Percentiles rank a stretch among this genome's conserved stretches.
phyloP scores from a whole-genome alignment of 208 protist species.

The Leishmania gerbilli region DNA sequence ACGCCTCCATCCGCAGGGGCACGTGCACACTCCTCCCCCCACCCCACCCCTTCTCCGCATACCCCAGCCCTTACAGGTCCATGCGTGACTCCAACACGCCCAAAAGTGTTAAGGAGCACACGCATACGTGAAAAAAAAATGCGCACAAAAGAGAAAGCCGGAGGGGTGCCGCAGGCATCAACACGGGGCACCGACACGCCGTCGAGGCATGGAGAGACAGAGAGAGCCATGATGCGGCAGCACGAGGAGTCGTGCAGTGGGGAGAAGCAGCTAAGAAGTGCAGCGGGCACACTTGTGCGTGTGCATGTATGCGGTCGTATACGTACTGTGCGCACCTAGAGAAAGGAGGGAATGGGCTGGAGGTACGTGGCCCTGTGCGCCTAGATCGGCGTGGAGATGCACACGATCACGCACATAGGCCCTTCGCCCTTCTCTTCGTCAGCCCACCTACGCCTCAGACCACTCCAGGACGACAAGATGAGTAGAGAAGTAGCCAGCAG shows the following conservation, averaged over 20 bases:
- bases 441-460: constrained; percentile 18
- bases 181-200: neutral
- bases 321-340: neutral
- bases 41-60: too few species aligned
- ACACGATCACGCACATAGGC: neutral
- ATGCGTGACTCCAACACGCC: too few species aligned
- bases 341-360: neutral
- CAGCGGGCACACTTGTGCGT: neutral
- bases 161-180: neutral
- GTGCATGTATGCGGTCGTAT: neutral
- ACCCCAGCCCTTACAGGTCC: too few species aligned
- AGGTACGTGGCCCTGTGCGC: neutral
- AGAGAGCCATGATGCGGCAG: neutral
- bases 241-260: neutral
- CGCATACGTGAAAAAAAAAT: neutral
- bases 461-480: constrained; percentile 42
- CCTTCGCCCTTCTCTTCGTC: neutral
- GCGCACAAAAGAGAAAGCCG: neutral
- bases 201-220: neutral
- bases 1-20: too few species aligned
- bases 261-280: neutral
- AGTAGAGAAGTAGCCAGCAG: constrained; percentile 54
- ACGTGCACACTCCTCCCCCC: too few species aligned
- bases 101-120: neutral
- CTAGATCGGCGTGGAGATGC: neutral